phyloP scores from a whole-genome alignment of 192 early-diverging fungal species.

The Coemansia sp. region DNA sequence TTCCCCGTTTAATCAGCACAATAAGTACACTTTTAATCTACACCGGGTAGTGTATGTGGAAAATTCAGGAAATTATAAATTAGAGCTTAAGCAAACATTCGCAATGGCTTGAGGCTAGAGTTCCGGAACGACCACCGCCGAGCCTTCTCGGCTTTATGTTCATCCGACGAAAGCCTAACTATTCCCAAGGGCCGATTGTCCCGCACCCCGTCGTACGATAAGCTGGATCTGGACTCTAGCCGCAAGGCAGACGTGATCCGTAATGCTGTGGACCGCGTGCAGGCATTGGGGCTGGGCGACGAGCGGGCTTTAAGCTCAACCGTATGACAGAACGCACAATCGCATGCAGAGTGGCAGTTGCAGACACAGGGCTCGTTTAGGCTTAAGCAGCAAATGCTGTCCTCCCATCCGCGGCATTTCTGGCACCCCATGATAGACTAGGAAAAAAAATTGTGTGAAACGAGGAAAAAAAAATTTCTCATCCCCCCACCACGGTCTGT shows the following conservation, averaged over 20 bases:
- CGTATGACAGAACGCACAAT: conserved; percentile 32
- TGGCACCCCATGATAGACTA: conserved; percentile 31
- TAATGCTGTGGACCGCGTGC: conserved; percentile 2
- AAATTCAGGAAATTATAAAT: too few relatives aligned
- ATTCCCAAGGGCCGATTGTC: not conserved
- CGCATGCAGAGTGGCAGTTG: conserved; percentile 32
- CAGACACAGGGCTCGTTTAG: conserved; percentile 20
- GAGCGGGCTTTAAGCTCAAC: conserved; percentile 21
- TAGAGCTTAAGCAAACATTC: conserved; percentile 16
- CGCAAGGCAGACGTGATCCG: conserved; percentile 8
- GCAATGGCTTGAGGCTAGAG: conserved; percentile 19
- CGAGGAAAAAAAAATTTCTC: not conserved
- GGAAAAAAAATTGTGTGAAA: not conserved
- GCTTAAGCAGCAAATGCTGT: conserved; percentile 46
- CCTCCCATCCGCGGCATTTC: conserved; percentile 47
- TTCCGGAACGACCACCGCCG: conserved; percentile 19
- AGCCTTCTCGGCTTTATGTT: conserved; percentile 6
- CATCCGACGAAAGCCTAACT: not conserved
- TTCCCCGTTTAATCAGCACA: too few relatives aligned
- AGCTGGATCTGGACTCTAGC: conserved; percentile 5
- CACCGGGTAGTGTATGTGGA: too few relatives aligned
- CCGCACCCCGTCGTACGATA: not conserved
- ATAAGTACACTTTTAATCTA: too few relatives aligned
- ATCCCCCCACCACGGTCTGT: too few relatives aligned
- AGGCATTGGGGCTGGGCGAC: not conserved